Base-by-base conservation (phyloP, 495 filamentous ascomycete genomes). In the Staphylotrichum tortipilum region DNA sequence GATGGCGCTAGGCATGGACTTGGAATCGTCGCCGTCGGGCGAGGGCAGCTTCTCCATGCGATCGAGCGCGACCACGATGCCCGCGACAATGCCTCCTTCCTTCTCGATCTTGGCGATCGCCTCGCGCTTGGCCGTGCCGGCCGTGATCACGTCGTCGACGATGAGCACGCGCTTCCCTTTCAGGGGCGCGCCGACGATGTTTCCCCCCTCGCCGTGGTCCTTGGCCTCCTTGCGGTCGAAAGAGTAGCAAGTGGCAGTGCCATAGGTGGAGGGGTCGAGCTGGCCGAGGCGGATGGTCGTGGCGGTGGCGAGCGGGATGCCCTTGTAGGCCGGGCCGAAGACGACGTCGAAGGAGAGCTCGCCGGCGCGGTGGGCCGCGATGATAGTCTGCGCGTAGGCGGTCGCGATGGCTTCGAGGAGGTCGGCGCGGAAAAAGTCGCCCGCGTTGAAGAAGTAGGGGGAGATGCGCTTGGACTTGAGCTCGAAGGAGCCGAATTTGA, bases 371-470 rank as follows among this genome's bases (percentile, higher is more conserved):
- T 61, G 60, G 2, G 71, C 61, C 24, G 67, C 60, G 43, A 62
- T 61, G 38, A 95, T 81, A 41, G 87, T 78, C 38, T 81, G 75
- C 7, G 91, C 90, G 64, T 89, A 97, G 36, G 91, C 88, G 36
- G 78, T 72, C 47, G 82, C 76, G 52, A 92, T 80, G 50, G 86
- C 79, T 49, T 76, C 74, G 49, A 92, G 78, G 17, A 94, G 78
- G 50, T 80, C 70, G 22, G 81, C 84, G 19, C 78, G 79, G 72
- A 89, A 84, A 72, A 96, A 89, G 56, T 84, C 78, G 28, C 88
- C 88, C 15, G 89, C 87, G 68, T 92, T 94, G 83, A 97, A 94
- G 78, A 98, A 96, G 79, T 97, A 96, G n/a, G 92, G 90, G 7
- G 89, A 95, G 60, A 82, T 78, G 54, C 92, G 89, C 56, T 85